Evolutionary conservation across 495 filamentous ascomycete species (phyloP).

Genomic region (Podospora anserina): DNA sequence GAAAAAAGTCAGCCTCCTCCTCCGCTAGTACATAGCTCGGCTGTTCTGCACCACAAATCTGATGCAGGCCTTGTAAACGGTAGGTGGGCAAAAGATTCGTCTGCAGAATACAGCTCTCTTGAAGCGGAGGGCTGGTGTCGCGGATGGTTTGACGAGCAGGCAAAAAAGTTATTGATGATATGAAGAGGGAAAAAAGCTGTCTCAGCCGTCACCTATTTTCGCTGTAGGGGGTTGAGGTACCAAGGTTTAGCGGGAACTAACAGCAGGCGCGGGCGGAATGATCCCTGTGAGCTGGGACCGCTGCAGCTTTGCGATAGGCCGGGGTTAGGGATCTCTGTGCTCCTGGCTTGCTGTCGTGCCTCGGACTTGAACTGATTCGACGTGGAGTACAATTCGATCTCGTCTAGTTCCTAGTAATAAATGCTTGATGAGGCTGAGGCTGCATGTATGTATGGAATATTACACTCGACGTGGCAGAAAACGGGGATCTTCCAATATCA

Average conservation of each 20-base stretch:
- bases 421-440: not conserved
- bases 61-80: not conserved
- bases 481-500: not conserved
- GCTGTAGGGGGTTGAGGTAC: slow-evolving; percentile 9
- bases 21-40: not conserved
- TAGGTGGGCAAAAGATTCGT: slow-evolving; percentile 2
- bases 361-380: not conserved
- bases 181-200: slow-evolving; percentile 18
- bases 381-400: not conserved
- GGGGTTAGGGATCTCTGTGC: not conserved
- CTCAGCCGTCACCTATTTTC: slow-evolving; percentile 17
- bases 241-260: slow-evolving; percentile 11
- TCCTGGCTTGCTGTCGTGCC: not conserved
- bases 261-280: slow-evolving; percentile 5
- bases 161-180: slow-evolving; percentile 4
- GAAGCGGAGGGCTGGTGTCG: not conserved
- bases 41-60: slow-evolving; percentile 3
- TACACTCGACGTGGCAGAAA: not conserved
- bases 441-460: not conserved
- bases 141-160: not conserved
- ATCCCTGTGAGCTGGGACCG: slow-evolving; percentile 9
- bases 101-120: not conserved
- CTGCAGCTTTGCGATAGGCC: not conserved
- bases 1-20: slow-evolving; percentile 13
- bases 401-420: not conserved